Evolutionary conservation across 1,139 yeast species (phyloP).

Genomic region (Debaryomyces nepalensis): DNA sequence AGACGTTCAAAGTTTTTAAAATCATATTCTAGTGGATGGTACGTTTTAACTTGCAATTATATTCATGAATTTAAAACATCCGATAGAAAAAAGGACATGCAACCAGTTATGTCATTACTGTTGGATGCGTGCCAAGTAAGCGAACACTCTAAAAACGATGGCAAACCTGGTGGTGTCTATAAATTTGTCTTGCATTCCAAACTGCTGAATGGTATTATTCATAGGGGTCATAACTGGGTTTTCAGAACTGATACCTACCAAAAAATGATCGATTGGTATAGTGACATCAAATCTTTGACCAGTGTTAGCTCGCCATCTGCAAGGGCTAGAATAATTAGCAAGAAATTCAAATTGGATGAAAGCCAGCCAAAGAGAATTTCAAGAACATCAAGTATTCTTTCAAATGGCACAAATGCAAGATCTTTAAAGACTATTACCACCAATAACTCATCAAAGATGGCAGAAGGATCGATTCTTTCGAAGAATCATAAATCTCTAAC

Average conservation of each 20-base stretch:
- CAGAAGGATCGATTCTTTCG: constrained; percentile 15
- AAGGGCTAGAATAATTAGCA: constrained; percentile 38
- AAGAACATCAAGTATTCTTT: constrained; percentile 35
- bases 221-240: constrained; percentile 90
- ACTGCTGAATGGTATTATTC: constrained; percentile 63
- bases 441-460: constrained; percentile 16
- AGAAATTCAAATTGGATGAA: constrained; percentile 23
- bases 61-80: constrained; percentile 87
- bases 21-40: constrained; percentile 88
- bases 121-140: constrained; percentile 81
- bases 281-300: constrained; percentile 71
- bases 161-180: constrained; percentile 60
- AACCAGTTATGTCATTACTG: constrained; percentile 87
- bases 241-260: constrained; percentile 83
- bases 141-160: constrained; percentile 78
- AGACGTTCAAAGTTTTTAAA: constrained; percentile 89
- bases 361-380: constrained; percentile 25
- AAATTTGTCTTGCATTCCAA: constrained; percentile 83
- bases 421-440: constrained; percentile 33
- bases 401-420: constrained; percentile 30
- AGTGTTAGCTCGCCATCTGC: constrained; percentile 59
- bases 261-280: constrained; percentile 82
- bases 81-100: constrained; percentile 80
- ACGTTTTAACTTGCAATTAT: constrained; percentile 85
- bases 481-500: constrained; percentile 33